Conservation (phyloP, 2,329 filamentous ascomycete genomes). For the Ophiostoma sp. region DNA sequence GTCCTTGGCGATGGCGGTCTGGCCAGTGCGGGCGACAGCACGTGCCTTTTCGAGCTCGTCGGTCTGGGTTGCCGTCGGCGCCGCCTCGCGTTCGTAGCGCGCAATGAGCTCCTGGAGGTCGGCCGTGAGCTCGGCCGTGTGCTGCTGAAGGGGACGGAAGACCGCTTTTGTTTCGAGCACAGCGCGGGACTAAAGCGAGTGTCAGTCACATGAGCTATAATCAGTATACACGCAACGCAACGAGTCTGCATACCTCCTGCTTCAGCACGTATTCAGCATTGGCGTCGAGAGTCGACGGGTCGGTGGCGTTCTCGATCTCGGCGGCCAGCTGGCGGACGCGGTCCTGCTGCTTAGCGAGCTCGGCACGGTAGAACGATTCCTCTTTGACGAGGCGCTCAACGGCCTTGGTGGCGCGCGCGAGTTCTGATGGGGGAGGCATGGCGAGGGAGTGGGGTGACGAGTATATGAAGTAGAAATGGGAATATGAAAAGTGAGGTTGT, state of each 20-base stretch:
- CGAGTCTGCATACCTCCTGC: slow-evolving; percentile 66
- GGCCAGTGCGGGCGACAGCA: slow-evolving; percentile 47
- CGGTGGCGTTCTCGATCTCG: slow-evolving; percentile 45
- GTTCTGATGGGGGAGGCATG: slow-evolving; percentile 72
- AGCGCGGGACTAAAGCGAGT: slow-evolving; percentile 59
- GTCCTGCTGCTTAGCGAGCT: slow-evolving; percentile 68
- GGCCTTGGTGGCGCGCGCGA: slow-evolving; percentile 73
- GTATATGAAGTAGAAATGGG: not conserved
- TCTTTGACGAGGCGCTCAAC: slow-evolving; percentile 86
- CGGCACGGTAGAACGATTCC: slow-evolving; percentile 82
- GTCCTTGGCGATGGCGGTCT: slow-evolving; percentile 35
- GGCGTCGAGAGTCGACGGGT: slow-evolving; percentile 52
- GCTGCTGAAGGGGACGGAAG: slow-evolving; percentile 64
- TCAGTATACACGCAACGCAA: not conserved
- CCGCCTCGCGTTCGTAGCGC: slow-evolving; percentile 44
- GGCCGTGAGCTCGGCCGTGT: slow-evolving; percentile 64
- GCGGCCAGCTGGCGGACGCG: slow-evolving; percentile 63
- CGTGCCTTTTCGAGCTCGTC: slow-evolving; percentile 53
- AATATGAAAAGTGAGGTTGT: not conserved
- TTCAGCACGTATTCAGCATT: slow-evolving; percentile 75
- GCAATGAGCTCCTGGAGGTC: slow-evolving; percentile 74
- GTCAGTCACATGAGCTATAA: not conserved
- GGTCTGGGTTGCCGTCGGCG: slow-evolving; percentile 30
- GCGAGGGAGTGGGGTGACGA: not conserved
- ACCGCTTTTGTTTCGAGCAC: slow-evolving; percentile 84